These are phyloP conservation scores for Dioszegia crocea DNA, from an alignment of 768 basidiomycete species.

Conservation along the genomic window DNA sequence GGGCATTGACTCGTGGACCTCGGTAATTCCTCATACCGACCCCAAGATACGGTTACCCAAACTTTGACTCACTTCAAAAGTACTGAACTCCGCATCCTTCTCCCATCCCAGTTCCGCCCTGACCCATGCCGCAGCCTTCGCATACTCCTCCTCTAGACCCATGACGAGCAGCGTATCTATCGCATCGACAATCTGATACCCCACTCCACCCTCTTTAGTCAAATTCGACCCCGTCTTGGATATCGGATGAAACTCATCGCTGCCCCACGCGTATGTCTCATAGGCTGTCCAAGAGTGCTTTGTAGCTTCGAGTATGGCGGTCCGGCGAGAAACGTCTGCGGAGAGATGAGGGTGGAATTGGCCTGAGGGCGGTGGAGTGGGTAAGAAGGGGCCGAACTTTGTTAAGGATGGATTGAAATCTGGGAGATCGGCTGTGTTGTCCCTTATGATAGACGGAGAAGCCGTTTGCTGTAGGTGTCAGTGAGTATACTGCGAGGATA, in stretches of 20 bases:
- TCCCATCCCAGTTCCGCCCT: slow-evolving; percentile 61
- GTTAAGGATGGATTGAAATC: background rate
- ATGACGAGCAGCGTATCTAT: slow-evolving; percentile 83
- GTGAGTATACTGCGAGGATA: no score
- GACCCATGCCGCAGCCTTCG: slow-evolving; percentile 74
- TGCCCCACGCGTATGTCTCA: slow-evolving; percentile 83
- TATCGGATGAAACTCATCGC: slow-evolving; percentile 84
- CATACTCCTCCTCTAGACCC: slow-evolving; percentile 74
- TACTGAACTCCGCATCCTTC: slow-evolving; percentile 71
- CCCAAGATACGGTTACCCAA: no score
- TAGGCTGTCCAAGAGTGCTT: slow-evolving; percentile 36
- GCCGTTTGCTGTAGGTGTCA: background rate
- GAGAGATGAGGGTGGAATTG: slow-evolving; percentile 39
- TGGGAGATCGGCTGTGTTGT: background rate
- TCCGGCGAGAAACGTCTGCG: slow-evolving; percentile 62
- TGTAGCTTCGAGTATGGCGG: slow-evolving; percentile 74
- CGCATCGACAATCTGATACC: slow-evolving; percentile 82
- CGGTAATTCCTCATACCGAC: no score
- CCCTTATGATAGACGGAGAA: background rate
- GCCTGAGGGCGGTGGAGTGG: slow-evolving; percentile 15
- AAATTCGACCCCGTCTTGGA: slow-evolving; percentile 70
- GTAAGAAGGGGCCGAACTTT: slow-evolving; percentile 4
- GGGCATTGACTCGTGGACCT: no score
- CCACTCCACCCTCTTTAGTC: slow-evolving; percentile 67
- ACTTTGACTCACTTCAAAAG: slow-evolving; percentile 85